These are phyloP conservation scores for Suillus weaverae DNA, from an alignment of 768 basidiomycete species.

Conservation along the genomic window DNA sequence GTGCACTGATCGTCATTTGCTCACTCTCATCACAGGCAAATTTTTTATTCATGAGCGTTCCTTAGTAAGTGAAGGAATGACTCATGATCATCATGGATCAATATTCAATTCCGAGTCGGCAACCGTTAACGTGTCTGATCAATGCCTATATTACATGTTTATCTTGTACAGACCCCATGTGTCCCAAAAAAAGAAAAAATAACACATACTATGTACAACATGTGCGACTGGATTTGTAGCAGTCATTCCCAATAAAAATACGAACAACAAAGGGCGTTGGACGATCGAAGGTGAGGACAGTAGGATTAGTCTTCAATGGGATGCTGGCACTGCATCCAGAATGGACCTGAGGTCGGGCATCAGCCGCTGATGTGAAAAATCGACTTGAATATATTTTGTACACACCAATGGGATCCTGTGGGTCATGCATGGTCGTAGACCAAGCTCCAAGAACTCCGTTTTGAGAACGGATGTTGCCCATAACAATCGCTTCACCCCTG, in stretches of 20 bases:
- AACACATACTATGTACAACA: background rate
- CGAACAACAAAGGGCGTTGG: background rate
- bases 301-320: slow-evolving; percentile 21
- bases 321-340: slow-evolving; percentile 29
- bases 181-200: background rate
- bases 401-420: slow-evolving; percentile 47
- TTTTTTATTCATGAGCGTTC: background rate
- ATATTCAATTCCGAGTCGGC: background rate
- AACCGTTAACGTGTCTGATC: background rate
- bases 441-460: slow-evolving; percentile 59
- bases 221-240: background rate
- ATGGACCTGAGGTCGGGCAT: slow-evolving; percentile 19
- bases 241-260: background rate
- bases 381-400: background rate
- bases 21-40: background rate
- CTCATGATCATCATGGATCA: background rate
- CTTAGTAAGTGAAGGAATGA: background rate
- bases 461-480: slow-evolving; percentile 59
- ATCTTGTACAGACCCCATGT: background rate
- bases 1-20: background rate
- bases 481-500: slow-evolving; percentile 62
- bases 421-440: slow-evolving; percentile 51
- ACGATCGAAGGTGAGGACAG: background rate
- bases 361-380: background rate
- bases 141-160: background rate